phyloP scores from a whole-genome alignment of 2,329 filamentous ascomycete species.

The Neurospora sp. region DNA sequence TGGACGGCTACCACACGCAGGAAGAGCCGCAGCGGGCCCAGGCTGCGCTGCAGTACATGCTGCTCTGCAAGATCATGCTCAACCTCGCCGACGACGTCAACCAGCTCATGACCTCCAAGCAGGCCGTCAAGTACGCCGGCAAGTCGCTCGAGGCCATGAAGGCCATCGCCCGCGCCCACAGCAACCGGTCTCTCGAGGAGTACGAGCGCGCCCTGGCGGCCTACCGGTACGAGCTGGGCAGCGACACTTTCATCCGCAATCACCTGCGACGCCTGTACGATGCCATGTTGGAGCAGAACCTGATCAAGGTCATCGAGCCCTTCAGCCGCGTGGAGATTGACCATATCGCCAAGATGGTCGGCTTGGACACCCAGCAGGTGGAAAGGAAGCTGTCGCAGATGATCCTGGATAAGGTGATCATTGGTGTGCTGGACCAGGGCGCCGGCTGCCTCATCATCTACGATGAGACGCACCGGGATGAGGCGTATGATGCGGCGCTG shows the following conservation, averaged over 20 bases:
- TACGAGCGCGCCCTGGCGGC: conserved; percentile 87
- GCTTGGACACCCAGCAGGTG: conserved; percentile 89
- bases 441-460: conserved; percentile 96
- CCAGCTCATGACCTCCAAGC: conserved; percentile 88
- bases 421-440: conserved; percentile 93
- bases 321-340: conserved; percentile 95
- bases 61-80: conserved; percentile 99
- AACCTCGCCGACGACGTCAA: conserved; percentile 96
- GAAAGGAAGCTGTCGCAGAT: conserved; percentile 98
- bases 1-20: conserved; percentile 92
- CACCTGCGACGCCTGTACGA: conserved; percentile 94
- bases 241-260: conserved; percentile 92
- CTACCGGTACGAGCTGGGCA: conserved; percentile 88
- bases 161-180: conserved; percentile 89
- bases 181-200: conserved; percentile 90
- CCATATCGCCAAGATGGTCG: conserved; percentile 96
- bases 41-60: conserved; percentile 97
- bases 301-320: conserved; percentile 99
- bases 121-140: conserved; percentile 91
- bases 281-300: conserved; percentile 97
- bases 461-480: conserved; percentile 88
- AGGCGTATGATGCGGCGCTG: conserved; percentile 87
- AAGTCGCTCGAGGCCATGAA: conserved; percentile 99
- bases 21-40: conserved; percentile 86
- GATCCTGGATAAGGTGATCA: conserved; percentile 98